Evolutionary conservation across 2,329 filamentous ascomycete genomes (phyloP), one percentile per base, ranked within the genome.

Genomic region (Clarireedia paspali): DNA sequence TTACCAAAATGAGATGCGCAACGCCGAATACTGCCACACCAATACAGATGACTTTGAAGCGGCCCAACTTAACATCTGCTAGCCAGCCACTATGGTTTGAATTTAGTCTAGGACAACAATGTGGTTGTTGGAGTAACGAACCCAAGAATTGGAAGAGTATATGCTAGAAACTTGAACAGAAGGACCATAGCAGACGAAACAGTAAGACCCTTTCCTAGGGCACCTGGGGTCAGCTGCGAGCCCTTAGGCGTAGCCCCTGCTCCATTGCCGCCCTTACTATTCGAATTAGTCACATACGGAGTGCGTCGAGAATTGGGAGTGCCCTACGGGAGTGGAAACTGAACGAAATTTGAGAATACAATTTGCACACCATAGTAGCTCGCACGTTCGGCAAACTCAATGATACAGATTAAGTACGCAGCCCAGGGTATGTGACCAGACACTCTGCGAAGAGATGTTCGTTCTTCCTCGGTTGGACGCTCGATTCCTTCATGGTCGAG

Each of bases 381-480:
- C 72, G 88, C 89, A 47, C 87, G 83, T 73, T 90, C 87, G 72
- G 84, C 87, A 57, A 89, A 74, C 72, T 91, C 87, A 59, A 87
- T 81, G 59, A 89, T 83, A 49, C 85, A 86, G 57, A 91, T 81
- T 34, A 84, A 84, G 72, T 83, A 90, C 56, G 85, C 80, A 53
- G 77, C 73, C 79, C 80, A 84, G 47, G 83, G 82, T 59, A 91
- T 81, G 66, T 76, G 77, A 10, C 82, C 84, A 17, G 83, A 80
- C 17, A 87, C 78, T 64, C 83, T 80, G 47, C 76, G 79, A 30
- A 87, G 77, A 0, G 81, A 84, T 14, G 60, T 65, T 56, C 83
- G 68, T 60, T 87, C 84, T 67, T 87, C 82, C 40, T 80, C 77
- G 4, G 82, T 87, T 0, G 64, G 62, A 10, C 53, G 26, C 7